A percentile compares a stretch with the other conserved stretches of the same genome.
These are phyloP conservation scores for Mucor plumbeus DNA, from an alignment of 371 early-diverging fungal genomes.

Conservation along the genomic window DNA sequence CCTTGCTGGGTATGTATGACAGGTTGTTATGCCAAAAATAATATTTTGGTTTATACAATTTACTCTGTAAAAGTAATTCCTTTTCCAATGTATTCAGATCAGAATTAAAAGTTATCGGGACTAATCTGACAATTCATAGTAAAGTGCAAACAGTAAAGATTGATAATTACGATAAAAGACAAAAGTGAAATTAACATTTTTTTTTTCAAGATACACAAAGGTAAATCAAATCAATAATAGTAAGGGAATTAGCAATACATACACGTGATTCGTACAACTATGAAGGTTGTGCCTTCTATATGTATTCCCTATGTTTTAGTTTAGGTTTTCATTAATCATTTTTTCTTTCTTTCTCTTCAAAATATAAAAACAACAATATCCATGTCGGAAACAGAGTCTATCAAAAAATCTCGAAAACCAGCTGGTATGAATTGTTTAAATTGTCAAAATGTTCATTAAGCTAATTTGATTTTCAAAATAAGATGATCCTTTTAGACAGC, in stretches of 20 bases:
- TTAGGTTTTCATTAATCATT: neutral
- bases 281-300: neutral
- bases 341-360: neutral
- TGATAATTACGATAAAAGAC: neutral
- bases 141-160: neutral
- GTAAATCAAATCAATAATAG: neutral
- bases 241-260: neutral
- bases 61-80: no score
- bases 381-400: neutral
- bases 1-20: no score
- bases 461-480: constrained; percentile 21
- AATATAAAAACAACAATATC: neutral
- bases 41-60: no score
- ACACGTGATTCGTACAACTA: constrained; percentile 4
- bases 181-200: neutral
- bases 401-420: constrained; percentile 6
- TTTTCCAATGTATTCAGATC: no score
- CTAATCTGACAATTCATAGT: no score
- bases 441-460: neutral
- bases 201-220: neutral
- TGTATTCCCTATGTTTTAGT: neutral
- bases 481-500: constrained; percentile 98
- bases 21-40: no score
- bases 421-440: neutral
- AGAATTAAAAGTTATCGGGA: no score